Evolutionary conservation across 352 stramenopile species (phyloP).

Genomic region (Elongisporangium senticosum): DNA sequence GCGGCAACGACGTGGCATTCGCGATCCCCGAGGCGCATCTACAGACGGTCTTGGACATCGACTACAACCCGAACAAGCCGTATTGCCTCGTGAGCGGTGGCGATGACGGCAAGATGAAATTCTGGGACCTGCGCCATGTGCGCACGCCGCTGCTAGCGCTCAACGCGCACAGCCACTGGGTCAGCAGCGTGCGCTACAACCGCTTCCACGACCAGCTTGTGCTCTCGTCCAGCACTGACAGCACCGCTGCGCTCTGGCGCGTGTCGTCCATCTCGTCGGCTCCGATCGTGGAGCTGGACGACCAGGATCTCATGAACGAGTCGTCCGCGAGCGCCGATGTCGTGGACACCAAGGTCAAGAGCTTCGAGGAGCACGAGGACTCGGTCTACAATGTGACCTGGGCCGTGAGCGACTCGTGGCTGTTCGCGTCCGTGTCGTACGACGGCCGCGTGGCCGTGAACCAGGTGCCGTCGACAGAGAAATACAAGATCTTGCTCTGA

Average conservation of each 20-base stretch:
- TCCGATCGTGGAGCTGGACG: conserved; percentile 92
- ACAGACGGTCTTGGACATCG: conserved; percentile 74
- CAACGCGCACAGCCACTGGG: conserved; percentile 91
- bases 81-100: conserved; percentile 88
- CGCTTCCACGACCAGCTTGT: conserved; percentile 98
- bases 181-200: conserved; percentile 93
- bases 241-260: conserved; percentile 92
- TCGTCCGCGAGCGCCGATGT: conserved; percentile 49
- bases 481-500: conserved; percentile 99
- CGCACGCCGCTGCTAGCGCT: conserved; percentile 80
- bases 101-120: conserved; percentile 95
- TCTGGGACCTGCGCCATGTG: conserved; percentile 94
- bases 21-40: conserved; percentile 59
- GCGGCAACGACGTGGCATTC: conserved; percentile 30
- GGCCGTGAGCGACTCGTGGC: conserved; percentile 93
- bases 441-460: conserved; percentile 94
- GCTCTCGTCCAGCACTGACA: conserved; percentile 91
- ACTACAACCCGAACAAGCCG: conserved; percentile 98
- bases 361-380: conserved; percentile 93
- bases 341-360: conserved; percentile 67
- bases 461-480: conserved; percentile 97
- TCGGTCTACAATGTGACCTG: conserved; percentile 92
- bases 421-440: conserved; percentile 94
- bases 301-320: conserved; percentile 67
- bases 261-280: conserved; percentile 95